phyloP scores from a whole-genome alignment of 139 green algal species.

The Picochlorum sp. region DNA sequence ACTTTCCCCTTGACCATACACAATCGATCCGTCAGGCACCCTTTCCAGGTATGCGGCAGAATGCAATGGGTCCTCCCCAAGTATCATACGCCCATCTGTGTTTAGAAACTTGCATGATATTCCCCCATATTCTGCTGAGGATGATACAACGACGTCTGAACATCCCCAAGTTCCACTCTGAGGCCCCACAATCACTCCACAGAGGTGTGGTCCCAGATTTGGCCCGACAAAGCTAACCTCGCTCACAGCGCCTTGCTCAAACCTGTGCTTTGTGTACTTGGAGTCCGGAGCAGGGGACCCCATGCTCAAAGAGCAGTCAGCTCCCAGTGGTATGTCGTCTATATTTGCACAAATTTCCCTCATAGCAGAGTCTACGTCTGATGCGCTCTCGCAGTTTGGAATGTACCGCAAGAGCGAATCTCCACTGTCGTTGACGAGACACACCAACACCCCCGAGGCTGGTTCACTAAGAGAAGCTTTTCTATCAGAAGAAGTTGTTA shows the following conservation, averaged over 20 bases:
- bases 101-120: constrained; percentile 69
- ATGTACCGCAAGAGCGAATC: constrained; percentile 41
- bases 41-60: constrained; percentile 51
- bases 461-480: constrained; percentile 40
- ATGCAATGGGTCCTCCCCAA: constrained; percentile 37
- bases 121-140: constrained; percentile 32
- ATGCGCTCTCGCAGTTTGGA: constrained; percentile 35
- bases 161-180: constrained; percentile 59
- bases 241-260: constrained; percentile 62
- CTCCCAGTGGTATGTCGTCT: constrained; percentile 4
- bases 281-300: not conserved
- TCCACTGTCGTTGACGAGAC: constrained; percentile 45
- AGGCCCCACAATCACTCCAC: constrained; percentile 54
- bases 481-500: constrained; percentile 39
- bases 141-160: constrained; percentile 58
- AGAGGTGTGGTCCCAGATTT: constrained; percentile 58
- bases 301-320: constrained; percentile 27
- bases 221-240: constrained; percentile 52
- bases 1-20: constrained; percentile 61
- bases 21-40: constrained; percentile 44
- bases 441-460: constrained; percentile 42
- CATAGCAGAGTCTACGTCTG: constrained; percentile 19
- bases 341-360: constrained; percentile 39
- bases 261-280: constrained; percentile 30
- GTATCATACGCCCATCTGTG: constrained; percentile 14